Evolutionary conservation across 495 filamentous ascomycete species (phyloP).

Genomic region (Hypoxylon lenormandii): DNA sequence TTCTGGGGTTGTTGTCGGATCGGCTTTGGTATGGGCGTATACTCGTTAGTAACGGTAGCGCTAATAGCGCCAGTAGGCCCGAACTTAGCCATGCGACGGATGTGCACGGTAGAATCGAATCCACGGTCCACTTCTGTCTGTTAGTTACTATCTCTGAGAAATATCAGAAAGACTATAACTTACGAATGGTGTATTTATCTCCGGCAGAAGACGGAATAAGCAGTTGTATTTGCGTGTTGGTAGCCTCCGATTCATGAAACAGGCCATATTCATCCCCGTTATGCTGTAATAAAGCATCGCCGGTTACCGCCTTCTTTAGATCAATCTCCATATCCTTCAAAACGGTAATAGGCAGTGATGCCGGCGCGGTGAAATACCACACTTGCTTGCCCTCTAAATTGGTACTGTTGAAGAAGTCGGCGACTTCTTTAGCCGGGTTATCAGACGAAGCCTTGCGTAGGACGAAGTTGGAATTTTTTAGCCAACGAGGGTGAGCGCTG

Average conservation of each 20-base stretch:
- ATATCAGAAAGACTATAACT: conserved; percentile 23
- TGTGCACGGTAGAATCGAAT: conserved; percentile 58
- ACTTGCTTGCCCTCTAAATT: conserved; percentile 63
- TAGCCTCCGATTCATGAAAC: conserved; percentile 51
- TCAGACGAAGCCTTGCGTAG: conserved; percentile 53
- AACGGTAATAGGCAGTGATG: conserved; percentile 62
- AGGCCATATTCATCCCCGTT: conserved; percentile 57
- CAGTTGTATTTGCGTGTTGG: conserved; percentile 57
- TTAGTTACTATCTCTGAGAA: conserved; percentile 28
- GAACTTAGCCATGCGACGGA: conserved; percentile 60
- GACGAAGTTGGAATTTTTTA: conserved; percentile 50
- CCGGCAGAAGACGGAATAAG: conserved; percentile 58
- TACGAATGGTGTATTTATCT: conserved; percentile 57
- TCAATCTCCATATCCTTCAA: conserved; percentile 61
- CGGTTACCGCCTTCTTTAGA: conserved; percentile 52
- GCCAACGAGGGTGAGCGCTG: conserved; percentile 36
- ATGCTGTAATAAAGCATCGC: conserved; percentile 55
- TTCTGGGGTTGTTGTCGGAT: conserved; percentile 60
- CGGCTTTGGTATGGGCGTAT: conserved; percentile 44
- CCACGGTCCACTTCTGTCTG: conserved; percentile 49
- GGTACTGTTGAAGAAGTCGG: conserved; percentile 57
- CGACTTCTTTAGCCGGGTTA: conserved; percentile 49
- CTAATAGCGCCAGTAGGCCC: conserved; percentile 45
- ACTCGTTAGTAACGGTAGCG: conserved; percentile 38
- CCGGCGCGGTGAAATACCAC: conserved; percentile 65